Evolutionary conservation across 1,284 basidiomycete species (phyloP).

Genomic region (Sporisorium reilianum): DNA sequence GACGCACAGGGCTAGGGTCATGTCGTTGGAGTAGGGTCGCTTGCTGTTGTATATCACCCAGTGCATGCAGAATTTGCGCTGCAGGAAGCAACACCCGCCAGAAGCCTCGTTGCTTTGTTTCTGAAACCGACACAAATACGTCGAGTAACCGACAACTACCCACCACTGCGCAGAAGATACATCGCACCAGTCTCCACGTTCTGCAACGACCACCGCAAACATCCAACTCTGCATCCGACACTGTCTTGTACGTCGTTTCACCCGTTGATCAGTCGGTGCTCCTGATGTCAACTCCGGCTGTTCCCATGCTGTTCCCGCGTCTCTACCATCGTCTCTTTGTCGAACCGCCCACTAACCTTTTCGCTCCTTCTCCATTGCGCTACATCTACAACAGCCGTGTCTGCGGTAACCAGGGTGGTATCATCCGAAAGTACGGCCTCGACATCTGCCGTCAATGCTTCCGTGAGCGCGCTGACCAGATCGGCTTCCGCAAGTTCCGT

Average conservation of each 20-base stretch:
- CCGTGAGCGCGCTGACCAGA: constrained; percentile 68
- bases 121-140: not conserved
- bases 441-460: constrained; percentile 70
- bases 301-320: not conserved
- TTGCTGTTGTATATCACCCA: no score
- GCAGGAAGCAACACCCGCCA: no score
- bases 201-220: not conserved
- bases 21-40: no score
- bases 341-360: constrained; percentile 16
- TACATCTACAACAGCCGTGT: constrained; percentile 58
- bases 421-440: constrained; percentile 69
- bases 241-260: not conserved
- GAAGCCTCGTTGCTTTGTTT: no score
- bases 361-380: not conserved
- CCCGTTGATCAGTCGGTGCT: not conserved
- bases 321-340: not conserved
- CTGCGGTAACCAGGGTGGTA: constrained; percentile 68
- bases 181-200: not conserved
- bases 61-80: no score
- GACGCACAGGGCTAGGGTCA: no score
- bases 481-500: constrained; percentile 67
- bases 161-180: no score
- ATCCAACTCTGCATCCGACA: not conserved
- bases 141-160: no score
- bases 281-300: not conserved